Evolutionary conservation across 192 early-diverging fungal genomes (phyloP).

Genomic region (Gaertneriomyces sp.): DNA sequence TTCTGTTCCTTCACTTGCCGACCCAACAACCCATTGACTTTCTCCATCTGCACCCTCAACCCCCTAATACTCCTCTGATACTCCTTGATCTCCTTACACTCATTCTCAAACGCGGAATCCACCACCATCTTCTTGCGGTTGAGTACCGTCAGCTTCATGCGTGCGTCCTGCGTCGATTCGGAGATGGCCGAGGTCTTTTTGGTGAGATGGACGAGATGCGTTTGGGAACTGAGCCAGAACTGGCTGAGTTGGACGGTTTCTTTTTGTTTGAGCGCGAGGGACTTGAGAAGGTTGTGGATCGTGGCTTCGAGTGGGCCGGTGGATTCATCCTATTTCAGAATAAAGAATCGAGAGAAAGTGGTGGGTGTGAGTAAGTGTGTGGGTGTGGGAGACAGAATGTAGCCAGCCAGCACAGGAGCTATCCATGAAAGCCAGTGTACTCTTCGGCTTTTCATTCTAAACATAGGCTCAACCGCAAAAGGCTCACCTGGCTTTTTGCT

Average conservation of each 20-base stretch:
- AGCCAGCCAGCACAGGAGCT: background rate
- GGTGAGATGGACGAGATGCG: constrained; percentile 51
- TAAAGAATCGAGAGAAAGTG: background rate
- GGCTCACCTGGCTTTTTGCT: constrained; percentile 40
- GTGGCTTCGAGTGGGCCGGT: constrained; percentile 63
- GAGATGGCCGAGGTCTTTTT: constrained; percentile 44
- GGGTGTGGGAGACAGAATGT: background rate
- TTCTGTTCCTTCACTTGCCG: constrained; percentile 47
- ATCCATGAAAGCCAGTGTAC: background rate
- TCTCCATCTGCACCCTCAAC: constrained; percentile 60
- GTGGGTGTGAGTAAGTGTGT: background rate
- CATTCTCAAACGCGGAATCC: constrained; percentile 54
- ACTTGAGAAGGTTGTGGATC: constrained; percentile 58
- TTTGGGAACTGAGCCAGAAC: constrained; percentile 60
- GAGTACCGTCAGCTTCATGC: constrained; percentile 54
- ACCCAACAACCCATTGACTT: constrained; percentile 57
- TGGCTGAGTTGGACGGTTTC: constrained; percentile 53
- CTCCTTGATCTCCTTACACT: constrained; percentile 52
- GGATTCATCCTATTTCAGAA: constrained; percentile 42
- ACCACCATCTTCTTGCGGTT: constrained; percentile 58
- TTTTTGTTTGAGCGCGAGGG: constrained; percentile 48
- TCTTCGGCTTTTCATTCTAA: background rate
- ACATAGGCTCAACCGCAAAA: too few relatives aligned
- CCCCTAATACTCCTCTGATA: constrained; percentile 53
- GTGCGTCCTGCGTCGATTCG: constrained; percentile 51